Conservation (phyloP, 129 eudicot species). For the Flaveria sonorensis region DNA sequence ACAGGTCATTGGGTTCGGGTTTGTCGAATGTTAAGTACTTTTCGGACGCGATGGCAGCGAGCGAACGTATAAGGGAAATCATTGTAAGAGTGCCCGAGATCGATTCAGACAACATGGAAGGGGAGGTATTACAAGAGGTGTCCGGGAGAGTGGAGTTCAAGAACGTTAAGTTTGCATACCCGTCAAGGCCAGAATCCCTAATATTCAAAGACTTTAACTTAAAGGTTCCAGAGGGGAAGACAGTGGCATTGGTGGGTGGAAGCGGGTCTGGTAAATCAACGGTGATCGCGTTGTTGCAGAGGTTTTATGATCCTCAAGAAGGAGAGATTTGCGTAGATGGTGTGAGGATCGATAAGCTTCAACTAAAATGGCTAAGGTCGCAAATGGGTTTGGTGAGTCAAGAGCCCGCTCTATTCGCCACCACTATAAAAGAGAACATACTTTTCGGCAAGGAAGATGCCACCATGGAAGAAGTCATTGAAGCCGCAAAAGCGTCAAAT, state of each 20-base stretch:
- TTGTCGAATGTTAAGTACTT: conserved; percentile 66
- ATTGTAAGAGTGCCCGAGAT: conserved; percentile 66
- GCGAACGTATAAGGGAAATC: conserved; percentile 64
- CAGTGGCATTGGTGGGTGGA: conserved; percentile 82
- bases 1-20: conserved; percentile 70
- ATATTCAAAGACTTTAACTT: conserved; percentile 58
- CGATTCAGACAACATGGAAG: conserved; percentile 69
- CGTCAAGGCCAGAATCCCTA: conserved; percentile 58
- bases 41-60: conserved; percentile 71
- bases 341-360: conserved; percentile 63
- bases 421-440: conserved; percentile 86
- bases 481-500: conserved; percentile 90
- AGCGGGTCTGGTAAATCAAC: conserved; percentile 93
- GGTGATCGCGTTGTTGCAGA: conserved; percentile 67
- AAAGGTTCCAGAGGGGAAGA: conserved; percentile 61
- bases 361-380: conserved; percentile 86
- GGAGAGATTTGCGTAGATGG: conserved; percentile 86
- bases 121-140: conserved; percentile 43
- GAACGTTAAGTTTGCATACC: conserved; percentile 54
- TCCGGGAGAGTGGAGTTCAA: conserved; percentile 62
- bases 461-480: conserved; percentile 70
- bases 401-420: conserved; percentile 94
- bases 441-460: conserved; percentile 96
- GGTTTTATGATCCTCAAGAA: conserved; percentile 72
- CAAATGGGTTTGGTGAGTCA: conserved; percentile 98